Conservation (phyloP, 768 basidiomycete genomes). For the Lactarius evosmus region DNA sequence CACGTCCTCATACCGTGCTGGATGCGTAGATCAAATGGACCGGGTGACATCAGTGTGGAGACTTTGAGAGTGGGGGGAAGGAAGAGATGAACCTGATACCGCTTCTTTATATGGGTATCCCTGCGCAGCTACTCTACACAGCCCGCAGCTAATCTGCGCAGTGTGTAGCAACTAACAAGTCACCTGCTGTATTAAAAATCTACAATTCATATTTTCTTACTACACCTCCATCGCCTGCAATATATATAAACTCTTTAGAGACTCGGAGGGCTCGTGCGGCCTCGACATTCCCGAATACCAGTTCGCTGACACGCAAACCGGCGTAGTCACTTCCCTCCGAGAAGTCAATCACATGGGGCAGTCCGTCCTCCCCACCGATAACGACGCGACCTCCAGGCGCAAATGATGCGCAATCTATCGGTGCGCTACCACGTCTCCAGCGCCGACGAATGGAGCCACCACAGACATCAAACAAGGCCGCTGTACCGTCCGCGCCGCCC, state of each 20-base stretch:
- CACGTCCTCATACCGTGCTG: slow-evolving; percentile 49
- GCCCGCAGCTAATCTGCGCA: no score
- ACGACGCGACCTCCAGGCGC: slow-evolving; percentile 14
- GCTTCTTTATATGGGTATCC: background rate
- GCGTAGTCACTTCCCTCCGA: background rate
- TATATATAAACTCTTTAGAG: slow-evolving; percentile 14
- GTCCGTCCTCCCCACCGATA: slow-evolving; percentile 27
- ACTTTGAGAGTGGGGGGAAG: slow-evolving; percentile 4
- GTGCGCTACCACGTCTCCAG: slow-evolving; percentile 23
- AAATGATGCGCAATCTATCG: slow-evolving; percentile 17
- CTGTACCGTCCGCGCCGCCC: slow-evolving; percentile 19
- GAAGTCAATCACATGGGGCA: slow-evolving; percentile 25
- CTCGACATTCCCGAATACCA: slow-evolving; percentile 29
- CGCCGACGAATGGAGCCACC: slow-evolving; percentile 3
- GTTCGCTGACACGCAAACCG: slow-evolving; percentile 15
- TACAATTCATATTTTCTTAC: slow-evolving; percentile 25
- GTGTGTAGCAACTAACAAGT: background rate
- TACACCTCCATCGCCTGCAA: slow-evolving; percentile 26
- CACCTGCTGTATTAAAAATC: background rate
- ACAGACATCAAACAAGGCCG: slow-evolving; percentile 20
- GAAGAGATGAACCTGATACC: background rate
- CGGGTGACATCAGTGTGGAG: slow-evolving; percentile 43
- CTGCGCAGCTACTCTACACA: background rate
- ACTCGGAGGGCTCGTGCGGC: slow-evolving; percentile 23
- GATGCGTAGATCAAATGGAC: slow-evolving; percentile 54